A percentile compares a stretch with the other conserved stretches of the same genome.
Conservation (phyloP, 257 asterid species). For the Paraleonurus japonicus region DNA sequence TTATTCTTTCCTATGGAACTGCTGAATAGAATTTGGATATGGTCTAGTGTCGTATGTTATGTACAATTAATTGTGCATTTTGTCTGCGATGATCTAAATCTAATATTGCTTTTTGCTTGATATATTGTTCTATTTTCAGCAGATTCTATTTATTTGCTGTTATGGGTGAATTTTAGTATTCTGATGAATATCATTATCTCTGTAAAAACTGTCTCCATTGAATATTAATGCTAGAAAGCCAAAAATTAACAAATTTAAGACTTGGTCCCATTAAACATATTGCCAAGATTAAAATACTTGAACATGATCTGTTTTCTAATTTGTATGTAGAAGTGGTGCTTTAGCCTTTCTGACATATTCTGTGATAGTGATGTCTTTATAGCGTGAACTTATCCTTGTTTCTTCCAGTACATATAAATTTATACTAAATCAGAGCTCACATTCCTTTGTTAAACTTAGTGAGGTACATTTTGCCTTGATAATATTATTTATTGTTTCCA, state of each 20-base stretch:
- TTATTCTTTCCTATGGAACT: background rate
- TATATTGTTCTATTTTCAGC: background rate
- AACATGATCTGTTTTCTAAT: background rate
- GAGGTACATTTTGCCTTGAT: background rate
- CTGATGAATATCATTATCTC: background rate
- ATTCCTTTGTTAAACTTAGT: background rate
- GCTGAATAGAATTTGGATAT: background rate
- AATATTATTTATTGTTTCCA: background rate
- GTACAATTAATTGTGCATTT: background rate
- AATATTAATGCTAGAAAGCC: background rate
- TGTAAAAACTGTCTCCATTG: background rate
- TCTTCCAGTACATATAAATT: background rate
- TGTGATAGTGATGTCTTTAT: background rate
- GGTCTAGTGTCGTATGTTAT: background rate
- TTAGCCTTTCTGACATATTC: background rate
- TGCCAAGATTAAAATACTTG: background rate
- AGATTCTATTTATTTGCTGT: background rate
- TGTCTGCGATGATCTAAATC: background rate
- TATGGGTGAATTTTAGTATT: background rate
- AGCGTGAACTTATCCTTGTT: background rate
- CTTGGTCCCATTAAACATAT: background rate
- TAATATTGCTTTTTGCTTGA: background rate
- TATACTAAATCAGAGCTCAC: background rate
- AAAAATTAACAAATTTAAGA: background rate
- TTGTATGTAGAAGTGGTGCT: background rate